Evolutionary conservation across 139 green algal genomes (phyloP), one percentile per base, ranked within the genome.

Genomic region (Chlamydomonas applanata): DNA sequence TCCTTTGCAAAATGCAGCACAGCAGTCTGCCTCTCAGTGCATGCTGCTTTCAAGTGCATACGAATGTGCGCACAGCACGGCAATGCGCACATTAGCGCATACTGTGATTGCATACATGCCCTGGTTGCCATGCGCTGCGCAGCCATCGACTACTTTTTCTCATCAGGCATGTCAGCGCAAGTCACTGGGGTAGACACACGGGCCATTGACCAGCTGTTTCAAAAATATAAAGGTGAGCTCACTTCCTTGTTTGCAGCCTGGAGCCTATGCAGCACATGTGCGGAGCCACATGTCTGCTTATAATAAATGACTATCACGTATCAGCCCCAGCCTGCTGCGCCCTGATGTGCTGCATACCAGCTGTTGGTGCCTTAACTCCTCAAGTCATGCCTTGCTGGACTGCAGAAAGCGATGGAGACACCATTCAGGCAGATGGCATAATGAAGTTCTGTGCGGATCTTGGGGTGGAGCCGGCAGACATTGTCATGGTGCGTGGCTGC

Each of bases 391-490:
- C n/a, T n/a, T n/a, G n/a, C 40, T 49, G 40, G 7, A 1, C 70
- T 60, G 19, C 77, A 89, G 83, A 87, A 64, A 30, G 64, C 2
- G 53, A 83, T 59, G 81, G 76, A 14, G 83, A 90, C 61, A 64
- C 59, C 19, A 91, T 93, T 20, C 33, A 84, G 22, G 90, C 89
- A 61, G 88, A 97, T 25, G 92, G 93, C 53, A 82, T 97, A 24
- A 75, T 63, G 1, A 56, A 76, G 53, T 84, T 97, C 17, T 97
- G 92, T 45, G 77, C 89, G 22, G 93, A 97, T 73, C 81, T 97
- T 30, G 80, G 67, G 14, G 86, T 97, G 29, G 87, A 94, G 52
- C 93, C 93, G 0, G 83, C 87, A 36, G 92, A 97, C 77, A 79
- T 93, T 27, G 88, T 90, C n/a, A 85, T 95, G 81, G 82, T 90